Evolutionary conservation across 164 flowering plant species (phyloP), one percentile per base, ranked within the genome.

Genomic region (Sedum album): DNA sequence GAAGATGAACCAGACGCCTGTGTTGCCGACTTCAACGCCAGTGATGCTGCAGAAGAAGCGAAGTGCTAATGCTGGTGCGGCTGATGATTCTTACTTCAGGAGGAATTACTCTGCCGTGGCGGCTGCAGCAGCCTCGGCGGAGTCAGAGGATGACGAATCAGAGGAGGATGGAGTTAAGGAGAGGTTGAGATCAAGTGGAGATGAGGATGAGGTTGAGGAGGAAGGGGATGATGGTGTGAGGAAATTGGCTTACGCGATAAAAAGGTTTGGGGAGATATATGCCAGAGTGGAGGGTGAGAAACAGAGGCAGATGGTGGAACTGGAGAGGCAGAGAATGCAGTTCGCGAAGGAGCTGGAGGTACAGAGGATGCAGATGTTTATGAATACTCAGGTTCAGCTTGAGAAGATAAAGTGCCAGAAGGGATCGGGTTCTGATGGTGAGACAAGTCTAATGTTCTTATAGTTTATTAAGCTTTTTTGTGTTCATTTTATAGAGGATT

Each of bases 221-320:
- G 82, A 68, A 31, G 69, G 70, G 21, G 78, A 48, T 31, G 69
- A 31, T 25, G 82, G 75, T 53, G 94, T 86, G 36, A 70, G 75
- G 76, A 75, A 78, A 70, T 76, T 91, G 70, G 93, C 97, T 0
- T 75, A 76, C 69, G 96, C 90, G 44, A 89, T 91, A 10, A 74
- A 67, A 69, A 76, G 80, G 72, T 86, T 91, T 61, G 97, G n/a
- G n/a, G n/a, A n/a, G n/a, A n/a, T n/a, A n/a, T n/a, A n/a, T n/a
- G n/a, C n/a, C n/a, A n/a, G n/a, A n/a, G n/a, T n/a, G n/a, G n/a
- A n/a, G n/a, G n/a, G n/a, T n/a, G n/a, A n/a, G n/a, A n/a, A n/a
- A n/a, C n/a, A n/a, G n/a, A n/a, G n/a, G n/a, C n/a, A n/a, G n/a
- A n/a, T n/a, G n/a, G n/a, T n/a, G n/a, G n/a, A n/a, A n/a, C n/a